Evolutionary conservation across 2,329 filamentous ascomycete species (phyloP), one percentile per base, ranked within the genome.

Genomic region (Pseudocercospora pini-densiflorae): DNA sequence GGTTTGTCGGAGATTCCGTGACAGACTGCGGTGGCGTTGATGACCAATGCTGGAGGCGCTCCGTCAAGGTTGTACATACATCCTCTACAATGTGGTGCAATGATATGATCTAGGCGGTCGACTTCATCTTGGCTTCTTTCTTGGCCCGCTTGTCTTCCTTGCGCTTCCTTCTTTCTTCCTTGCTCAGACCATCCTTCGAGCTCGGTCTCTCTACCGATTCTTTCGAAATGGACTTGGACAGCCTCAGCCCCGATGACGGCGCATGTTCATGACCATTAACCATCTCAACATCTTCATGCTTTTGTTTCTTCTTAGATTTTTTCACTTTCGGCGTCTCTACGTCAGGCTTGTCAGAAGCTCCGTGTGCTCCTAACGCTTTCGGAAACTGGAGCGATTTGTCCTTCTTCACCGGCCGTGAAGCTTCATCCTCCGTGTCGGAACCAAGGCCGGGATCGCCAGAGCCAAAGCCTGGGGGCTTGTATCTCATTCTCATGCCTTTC

Each of bases 401-500:
- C 45, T 33, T 55, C 54, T 61, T 70, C 23, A 61, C 61, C 12
- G 43, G 40, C 3, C 82, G 82, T 5, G 79, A 81, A 16, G 84
- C 82, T 12, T 76, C 78, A 21, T 82, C 83, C 58, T 75, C 77
- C 16, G 64, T 64, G 9, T 68, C 74, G 4, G 76, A 78, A 12
- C 73, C 85, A 71, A 82, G 78, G 27, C 79, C 83, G 31, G 76
- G 77, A 31, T 79, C 79, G 27, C 81, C 82, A 10, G 73, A 65
- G 4, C 83, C 83, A 69, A 84, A 84, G 14, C 91, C 91, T 53
- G 90, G 86, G 0, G 91, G 90, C 62, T 85, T 85, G 77, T 87
- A 93, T 36, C 90, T 87, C 78, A 89, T 86, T 73, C 85, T 88
- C 62, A 94, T 80, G 6, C 88, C 89, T 72, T 86, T 83, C 1